Percentiles rank a stretch among this genome's conserved stretches.
Evolutionary conservation across 1,284 basidiomycete genomes (phyloP).

Genomic region (Nidula niveotomentosa): DNA sequence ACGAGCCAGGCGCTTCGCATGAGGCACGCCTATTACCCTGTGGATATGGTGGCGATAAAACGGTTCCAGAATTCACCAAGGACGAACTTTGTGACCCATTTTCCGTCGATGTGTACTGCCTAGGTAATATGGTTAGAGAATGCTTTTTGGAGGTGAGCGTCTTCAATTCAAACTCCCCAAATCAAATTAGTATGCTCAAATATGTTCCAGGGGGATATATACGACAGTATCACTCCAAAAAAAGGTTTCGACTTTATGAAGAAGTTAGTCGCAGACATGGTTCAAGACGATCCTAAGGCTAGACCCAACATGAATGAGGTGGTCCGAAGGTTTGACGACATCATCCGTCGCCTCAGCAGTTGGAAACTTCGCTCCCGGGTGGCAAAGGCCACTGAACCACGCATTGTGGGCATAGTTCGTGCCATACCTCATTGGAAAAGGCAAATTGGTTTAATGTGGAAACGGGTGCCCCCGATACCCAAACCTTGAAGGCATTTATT

Average conservation of each 20-base stretch:
- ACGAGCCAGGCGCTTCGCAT: constrained; percentile 10
- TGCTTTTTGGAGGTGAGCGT: constrained; percentile 22
- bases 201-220: neutral
- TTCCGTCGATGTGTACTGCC: constrained; percentile 31
- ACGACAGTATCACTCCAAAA: neutral
- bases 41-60: constrained; percentile 9
- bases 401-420: neutral
- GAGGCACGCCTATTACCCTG: constrained; percentile 3
- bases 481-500: no score
- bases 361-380: constrained; percentile 1
- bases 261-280: constrained; percentile 21
- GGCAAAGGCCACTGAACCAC: neutral
- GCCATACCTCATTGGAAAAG: no score
- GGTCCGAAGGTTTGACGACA: constrained; percentile 15
- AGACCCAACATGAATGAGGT: constrained; percentile 26
- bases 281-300: constrained; percentile 19
- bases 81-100: constrained; percentile 26
- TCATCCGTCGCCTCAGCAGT: neutral
- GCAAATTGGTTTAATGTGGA: no score
- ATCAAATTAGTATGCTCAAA: neutral
- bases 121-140: constrained; percentile 28
- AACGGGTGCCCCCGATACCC: no score
- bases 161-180: neutral
- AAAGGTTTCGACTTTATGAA: constrained; percentile 18
- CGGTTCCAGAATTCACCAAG: constrained; percentile 13